Conservation (phyloP, 345 rosid species). For the Passiflora organensis region DNA sequence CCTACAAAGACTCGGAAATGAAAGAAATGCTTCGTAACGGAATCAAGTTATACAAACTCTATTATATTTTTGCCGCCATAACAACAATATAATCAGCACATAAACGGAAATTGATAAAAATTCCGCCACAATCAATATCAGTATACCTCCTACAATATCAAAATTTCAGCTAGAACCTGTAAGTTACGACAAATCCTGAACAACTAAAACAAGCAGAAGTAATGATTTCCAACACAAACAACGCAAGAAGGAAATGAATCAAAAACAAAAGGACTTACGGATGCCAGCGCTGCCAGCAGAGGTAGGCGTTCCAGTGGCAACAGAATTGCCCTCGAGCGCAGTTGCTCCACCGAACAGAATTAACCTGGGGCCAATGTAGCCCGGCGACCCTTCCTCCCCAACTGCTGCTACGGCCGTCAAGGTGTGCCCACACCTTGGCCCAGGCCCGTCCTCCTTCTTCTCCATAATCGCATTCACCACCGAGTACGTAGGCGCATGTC, state of each 20-base stretch:
- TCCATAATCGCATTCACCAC: constrained; percentile 74
- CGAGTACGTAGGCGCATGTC: constrained; percentile 83
- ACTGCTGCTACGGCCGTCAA: constrained; percentile 89
- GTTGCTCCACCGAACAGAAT: constrained; percentile 97
- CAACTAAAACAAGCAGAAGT: background rate
- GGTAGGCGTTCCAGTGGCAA: constrained; percentile 79
- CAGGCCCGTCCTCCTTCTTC: constrained; percentile 94
- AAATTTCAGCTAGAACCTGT: constrained; percentile 5
- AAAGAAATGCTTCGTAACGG: too few species aligned
- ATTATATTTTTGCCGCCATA: too few species aligned
- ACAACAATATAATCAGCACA: too few species aligned
- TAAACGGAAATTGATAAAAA: background rate
- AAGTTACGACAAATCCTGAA: background rate
- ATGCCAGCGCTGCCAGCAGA: constrained; percentile 98
- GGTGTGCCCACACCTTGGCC: constrained; percentile 96
- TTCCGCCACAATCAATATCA: background rate
- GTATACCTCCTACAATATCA: background rate
- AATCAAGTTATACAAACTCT: too few species aligned
- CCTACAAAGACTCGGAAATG: too few species aligned
- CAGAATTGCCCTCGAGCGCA: constrained; percentile 92
- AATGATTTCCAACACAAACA: too few species aligned
- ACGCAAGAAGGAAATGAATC: background rate
- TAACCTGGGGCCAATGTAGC: constrained; percentile 80
- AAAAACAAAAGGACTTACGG: constrained; percentile 39
- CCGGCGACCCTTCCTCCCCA: constrained; percentile 83